Evolutionary conservation across 495 filamentous ascomycete genomes (phyloP).

Genomic region (Daldinia bambusicola): DNA sequence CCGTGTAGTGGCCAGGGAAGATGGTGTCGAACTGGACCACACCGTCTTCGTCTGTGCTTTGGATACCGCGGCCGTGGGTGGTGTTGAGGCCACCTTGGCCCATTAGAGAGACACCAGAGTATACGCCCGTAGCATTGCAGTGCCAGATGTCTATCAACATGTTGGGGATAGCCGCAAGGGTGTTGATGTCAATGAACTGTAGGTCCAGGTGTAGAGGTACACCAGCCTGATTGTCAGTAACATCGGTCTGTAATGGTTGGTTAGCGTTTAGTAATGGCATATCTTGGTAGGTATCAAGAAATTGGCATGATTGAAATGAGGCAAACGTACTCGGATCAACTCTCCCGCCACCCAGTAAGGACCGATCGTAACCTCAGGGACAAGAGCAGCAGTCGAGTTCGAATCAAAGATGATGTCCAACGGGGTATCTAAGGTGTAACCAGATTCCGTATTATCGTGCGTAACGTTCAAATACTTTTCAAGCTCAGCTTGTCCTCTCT

Average conservation of each 20-base stretch:
- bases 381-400: conserved; percentile 50
- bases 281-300: not conserved
- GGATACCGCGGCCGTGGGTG: conserved; percentile 61
- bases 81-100: conserved; percentile 56
- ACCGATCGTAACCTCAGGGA: conserved; percentile 53
- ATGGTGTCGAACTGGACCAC: conserved; percentile 60
- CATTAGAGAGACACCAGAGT: conserved; percentile 50
- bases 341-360: conserved; percentile 58
- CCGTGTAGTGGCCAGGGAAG: conserved; percentile 65
- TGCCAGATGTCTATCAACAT: conserved; percentile 62
- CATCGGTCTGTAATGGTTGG: conserved; percentile 53
- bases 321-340: conserved; percentile 51
- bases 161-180: conserved; percentile 60
- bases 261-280: not conserved
- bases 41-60: conserved; percentile 59
- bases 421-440: conserved; percentile 56
- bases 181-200: conserved; percentile 65
- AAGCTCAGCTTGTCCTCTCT: conserved; percentile 43
- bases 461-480: conserved; percentile 42
- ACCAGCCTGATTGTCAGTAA: conserved; percentile 59
- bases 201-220: conserved; percentile 63
- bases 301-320: not conserved
- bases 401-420: conserved; percentile 59
- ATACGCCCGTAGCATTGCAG: conserved; percentile 65
- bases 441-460: conserved; percentile 38